Conservation (phyloP, 805 yeast genomes). For the Kuraishia cidri region DNA sequence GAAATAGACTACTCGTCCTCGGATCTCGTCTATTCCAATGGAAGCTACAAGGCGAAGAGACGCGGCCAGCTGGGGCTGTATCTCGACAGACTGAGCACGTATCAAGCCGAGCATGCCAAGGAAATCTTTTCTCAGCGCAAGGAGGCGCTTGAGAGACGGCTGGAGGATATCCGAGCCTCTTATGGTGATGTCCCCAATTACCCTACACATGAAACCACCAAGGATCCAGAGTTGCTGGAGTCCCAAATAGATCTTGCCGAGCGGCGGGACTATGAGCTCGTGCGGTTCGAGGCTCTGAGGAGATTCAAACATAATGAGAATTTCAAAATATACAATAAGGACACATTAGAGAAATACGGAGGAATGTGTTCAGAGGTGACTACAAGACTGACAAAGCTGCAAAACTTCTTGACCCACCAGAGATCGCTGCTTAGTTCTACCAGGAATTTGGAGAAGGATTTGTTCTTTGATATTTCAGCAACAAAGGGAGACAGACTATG, state of each 20-base stretch:
- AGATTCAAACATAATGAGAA: constrained; percentile 16
- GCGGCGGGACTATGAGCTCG: constrained; percentile 20
- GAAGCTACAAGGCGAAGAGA: too few relatives aligned
- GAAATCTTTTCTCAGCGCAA: too few relatives aligned
- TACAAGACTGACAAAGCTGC: constrained; percentile 19
- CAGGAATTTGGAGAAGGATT: constrained; percentile 13
- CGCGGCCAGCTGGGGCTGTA: too few relatives aligned
- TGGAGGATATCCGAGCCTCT: too few relatives aligned
- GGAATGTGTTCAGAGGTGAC: constrained; percentile 15
- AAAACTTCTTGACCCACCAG: constrained; percentile 21
- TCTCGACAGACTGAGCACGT: too few relatives aligned
- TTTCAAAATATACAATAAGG: constrained; percentile 13
- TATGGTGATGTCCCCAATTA: too few relatives aligned
- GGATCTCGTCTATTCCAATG: too few relatives aligned
- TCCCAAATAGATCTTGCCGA: constrained; percentile 25
- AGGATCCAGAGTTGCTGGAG: constrained; percentile 5
- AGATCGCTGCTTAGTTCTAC: constrained; percentile 12
- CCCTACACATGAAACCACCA: too few relatives aligned
- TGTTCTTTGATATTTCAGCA: constrained; percentile 15
- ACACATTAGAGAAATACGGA: constrained; percentile 15
- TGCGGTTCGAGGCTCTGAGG: constrained; percentile 14
- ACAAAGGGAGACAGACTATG: constrained; percentile 19
- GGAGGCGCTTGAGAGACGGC: too few relatives aligned
- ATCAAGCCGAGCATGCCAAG: too few relatives aligned
- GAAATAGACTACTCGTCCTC: too few relatives aligned